Evolutionary conservation across 495 filamentous ascomycete genomes (phyloP).

Genomic region (Penicillium bovifimosum): DNA sequence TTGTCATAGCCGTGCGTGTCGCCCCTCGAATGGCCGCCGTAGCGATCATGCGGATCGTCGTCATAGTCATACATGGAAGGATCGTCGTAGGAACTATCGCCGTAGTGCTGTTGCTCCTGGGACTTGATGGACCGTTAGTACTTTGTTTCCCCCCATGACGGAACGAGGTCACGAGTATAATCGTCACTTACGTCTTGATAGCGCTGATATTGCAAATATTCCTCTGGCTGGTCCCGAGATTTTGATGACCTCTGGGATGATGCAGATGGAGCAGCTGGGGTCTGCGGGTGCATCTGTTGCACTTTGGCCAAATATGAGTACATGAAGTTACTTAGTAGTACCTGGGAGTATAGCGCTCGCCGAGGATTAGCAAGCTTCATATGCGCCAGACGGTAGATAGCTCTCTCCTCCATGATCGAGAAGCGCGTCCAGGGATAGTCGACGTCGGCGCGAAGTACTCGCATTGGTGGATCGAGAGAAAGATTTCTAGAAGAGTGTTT

Average conservation of each 20-base stretch:
- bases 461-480: slow-evolving; percentile 73
- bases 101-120: slow-evolving; percentile 50
- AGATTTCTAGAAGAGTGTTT: slow-evolving; percentile 70
- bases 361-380: slow-evolving; percentile 97
- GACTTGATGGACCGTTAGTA: slow-evolving; percentile 27
- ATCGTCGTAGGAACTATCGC: slow-evolving; percentile 51
- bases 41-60: slow-evolving; percentile 45
- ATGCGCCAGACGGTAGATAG: slow-evolving; percentile 97
- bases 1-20: slow-evolving; percentile 47
- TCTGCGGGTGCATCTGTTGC: slow-evolving; percentile 93
- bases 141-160: not conserved
- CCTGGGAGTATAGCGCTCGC: slow-evolving; percentile 87
- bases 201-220: slow-evolving; percentile 56
- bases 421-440: slow-evolving; percentile 97
- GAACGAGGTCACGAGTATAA: too few relatives aligned
- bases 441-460: slow-evolving; percentile 70
- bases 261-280: slow-evolving; percentile 61
- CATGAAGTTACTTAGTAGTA: slow-evolving; percentile 99
- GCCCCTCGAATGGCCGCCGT: slow-evolving; percentile 48
- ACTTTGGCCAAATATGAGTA: slow-evolving; percentile 99
- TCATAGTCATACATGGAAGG: slow-evolving; percentile 55
- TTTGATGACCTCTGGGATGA: slow-evolving; percentile 56
- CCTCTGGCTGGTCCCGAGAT: slow-evolving; percentile 60
- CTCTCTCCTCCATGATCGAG: slow-evolving; percentile 89
- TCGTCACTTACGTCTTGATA: slow-evolving; percentile 56